Percentiles rank a stretch among this genome's conserved stretches.
Evolutionary conservation across 2,329 filamentous ascomycete species (phyloP).

Genomic region (Dothideomycetes sp.): DNA sequence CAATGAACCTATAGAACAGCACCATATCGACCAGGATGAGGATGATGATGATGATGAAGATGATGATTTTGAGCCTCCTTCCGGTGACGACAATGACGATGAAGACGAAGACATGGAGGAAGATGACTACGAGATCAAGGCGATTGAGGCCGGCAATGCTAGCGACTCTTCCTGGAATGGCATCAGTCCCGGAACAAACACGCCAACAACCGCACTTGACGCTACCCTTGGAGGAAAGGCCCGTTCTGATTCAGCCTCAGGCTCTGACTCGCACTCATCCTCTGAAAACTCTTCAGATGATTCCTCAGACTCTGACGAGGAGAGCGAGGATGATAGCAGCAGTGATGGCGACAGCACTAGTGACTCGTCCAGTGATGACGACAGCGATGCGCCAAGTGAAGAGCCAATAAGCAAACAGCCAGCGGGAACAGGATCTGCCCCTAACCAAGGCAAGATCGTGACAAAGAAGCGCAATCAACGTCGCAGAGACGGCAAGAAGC

Average conservation of each 20-base stretch:
- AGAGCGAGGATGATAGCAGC: slow-evolving; percentile 4
- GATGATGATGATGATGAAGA: slow-evolving; percentile 9
- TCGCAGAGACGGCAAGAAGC: slow-evolving; percentile 35
- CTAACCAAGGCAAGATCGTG: slow-evolving; percentile 36
- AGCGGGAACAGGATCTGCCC: slow-evolving; percentile 20
- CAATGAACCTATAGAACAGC: background rate
- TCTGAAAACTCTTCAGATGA: slow-evolving; percentile 1
- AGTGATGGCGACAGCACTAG: background rate
- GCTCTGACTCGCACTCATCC: background rate
- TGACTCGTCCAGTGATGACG: background rate
- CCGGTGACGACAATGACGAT: slow-evolving; percentile 1
- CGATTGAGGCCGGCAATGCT: slow-evolving; percentile 2
- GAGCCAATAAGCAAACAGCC: background rate
- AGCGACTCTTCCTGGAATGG: slow-evolving; percentile 1
- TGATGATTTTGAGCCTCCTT: slow-evolving; percentile 8
- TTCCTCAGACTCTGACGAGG: slow-evolving; percentile 3
- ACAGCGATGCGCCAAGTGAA: background rate
- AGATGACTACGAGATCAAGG: background rate
- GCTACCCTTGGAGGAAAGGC: background rate
- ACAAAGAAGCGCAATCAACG: slow-evolving; percentile 48
- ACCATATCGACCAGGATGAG: background rate
- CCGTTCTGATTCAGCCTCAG: background rate
- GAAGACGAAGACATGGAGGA: background rate
- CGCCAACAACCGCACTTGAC: background rate
- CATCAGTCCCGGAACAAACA: background rate